Evolutionary conservation across 1,284 basidiomycete species (phyloP).

Genomic region (Agroathelia rolfsii): DNA sequence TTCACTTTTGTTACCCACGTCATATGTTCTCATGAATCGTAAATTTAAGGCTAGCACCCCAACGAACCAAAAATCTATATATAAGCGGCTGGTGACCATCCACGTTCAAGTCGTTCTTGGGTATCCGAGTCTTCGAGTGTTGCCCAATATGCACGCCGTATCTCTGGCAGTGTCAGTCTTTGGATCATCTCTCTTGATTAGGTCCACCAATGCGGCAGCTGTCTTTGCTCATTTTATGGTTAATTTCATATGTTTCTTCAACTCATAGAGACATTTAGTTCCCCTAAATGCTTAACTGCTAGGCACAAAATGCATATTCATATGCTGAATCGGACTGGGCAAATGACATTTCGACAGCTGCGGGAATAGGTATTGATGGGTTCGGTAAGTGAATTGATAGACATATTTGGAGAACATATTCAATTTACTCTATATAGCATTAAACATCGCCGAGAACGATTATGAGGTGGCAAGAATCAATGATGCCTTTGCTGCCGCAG

Average conservation of each 20-base stretch:
- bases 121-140: too few species aligned
- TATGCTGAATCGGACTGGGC: slow-evolving; percentile 17
- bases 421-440: too few species aligned
- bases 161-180: too few species aligned
- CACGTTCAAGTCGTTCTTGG: too few species aligned
- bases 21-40: too few species aligned
- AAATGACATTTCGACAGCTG: slow-evolving; percentile 22
- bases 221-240: slow-evolving; percentile 19
- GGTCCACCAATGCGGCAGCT: slow-evolving; percentile 4
- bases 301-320: slow-evolving; percentile 19
- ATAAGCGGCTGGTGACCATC: too few species aligned
- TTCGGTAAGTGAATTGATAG: slow-evolving; percentile 20
- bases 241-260: not conserved
- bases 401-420: too few species aligned
- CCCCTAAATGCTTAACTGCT: not conserved
- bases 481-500: slow-evolving; percentile 21
- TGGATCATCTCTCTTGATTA: too few species aligned
- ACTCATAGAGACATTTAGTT: not conserved
- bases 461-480: slow-evolving; percentile 20
- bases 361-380: slow-evolving; percentile 19
- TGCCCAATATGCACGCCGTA: too few species aligned
- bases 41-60: too few species aligned
- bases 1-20: too few species aligned
- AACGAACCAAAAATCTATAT: too few species aligned
- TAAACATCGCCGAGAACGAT: slow-evolving; percentile 14